Percentiles rank a stretch among this genome's conserved stretches.
Evolutionary conservation across 2,329 filamentous ascomycete genomes (phyloP).

Genomic region (Talaromyces funiculosus): DNA sequence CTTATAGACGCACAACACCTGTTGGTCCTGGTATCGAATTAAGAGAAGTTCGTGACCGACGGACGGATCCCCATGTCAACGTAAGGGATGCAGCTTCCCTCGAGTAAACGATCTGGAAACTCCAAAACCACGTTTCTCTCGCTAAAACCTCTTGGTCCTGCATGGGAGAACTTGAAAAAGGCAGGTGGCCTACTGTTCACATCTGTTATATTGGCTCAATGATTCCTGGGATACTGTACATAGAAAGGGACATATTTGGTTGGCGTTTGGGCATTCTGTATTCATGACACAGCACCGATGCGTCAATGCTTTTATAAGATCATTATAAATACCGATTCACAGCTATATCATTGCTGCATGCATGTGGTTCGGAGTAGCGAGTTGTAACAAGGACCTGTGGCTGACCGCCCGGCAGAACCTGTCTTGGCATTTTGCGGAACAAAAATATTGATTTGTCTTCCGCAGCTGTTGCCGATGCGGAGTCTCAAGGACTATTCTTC

Average conservation of each 20-base stretch:
- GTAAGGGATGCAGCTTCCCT: conserved; percentile 63
- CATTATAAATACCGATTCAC: no score
- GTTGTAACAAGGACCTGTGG: no score
- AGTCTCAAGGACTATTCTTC: not conserved
- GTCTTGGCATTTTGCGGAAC: conserved; percentile 20
- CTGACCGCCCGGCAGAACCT: conserved; percentile 34
- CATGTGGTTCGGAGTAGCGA: no score
- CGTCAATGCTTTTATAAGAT: not conserved
- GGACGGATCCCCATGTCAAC: conserved; percentile 48
- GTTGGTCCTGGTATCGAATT: conserved; percentile 81
- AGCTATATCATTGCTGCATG: no score
- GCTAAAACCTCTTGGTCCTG: not conserved
- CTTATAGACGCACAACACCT: conserved; percentile 57
- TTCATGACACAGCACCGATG: conserved; percentile 10
- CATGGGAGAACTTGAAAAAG: not conserved
- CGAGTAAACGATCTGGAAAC: conserved; percentile 46
- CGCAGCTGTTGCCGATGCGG: not conserved
- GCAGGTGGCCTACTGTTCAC: not conserved
- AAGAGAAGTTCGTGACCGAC: conserved; percentile 56
- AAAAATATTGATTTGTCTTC: conserved; percentile 14
- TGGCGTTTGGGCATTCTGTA: conserved; percentile 26
- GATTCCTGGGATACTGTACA: conserved; percentile 24
- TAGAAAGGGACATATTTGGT: conserved; percentile 26
- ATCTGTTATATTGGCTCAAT: conserved; percentile 3
- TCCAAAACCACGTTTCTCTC: not conserved